phyloP scores from a whole-genome alignment of 495 filamentous ascomycete genomes.

The Aspergillus heteromorphus region DNA sequence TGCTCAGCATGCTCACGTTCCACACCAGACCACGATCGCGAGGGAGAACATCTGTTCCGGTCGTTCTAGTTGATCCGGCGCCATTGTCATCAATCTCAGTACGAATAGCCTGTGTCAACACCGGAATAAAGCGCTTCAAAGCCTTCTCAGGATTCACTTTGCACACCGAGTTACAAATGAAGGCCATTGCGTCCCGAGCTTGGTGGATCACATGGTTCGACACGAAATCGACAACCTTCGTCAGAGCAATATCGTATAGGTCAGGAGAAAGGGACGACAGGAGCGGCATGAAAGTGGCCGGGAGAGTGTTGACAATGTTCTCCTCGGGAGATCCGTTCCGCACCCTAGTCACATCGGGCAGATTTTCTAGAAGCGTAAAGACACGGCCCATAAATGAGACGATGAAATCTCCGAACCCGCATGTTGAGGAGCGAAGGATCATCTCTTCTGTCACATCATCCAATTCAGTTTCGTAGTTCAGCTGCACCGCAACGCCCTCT shows the following conservation, averaged over 20 bases:
- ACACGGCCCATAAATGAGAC: constrained; percentile 86
- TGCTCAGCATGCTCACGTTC: constrained; percentile 96
- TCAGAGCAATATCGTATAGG: constrained; percentile 83
- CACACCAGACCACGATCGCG: constrained; percentile 90
- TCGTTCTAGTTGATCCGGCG: constrained; percentile 90
- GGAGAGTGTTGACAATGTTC: constrained; percentile 92
- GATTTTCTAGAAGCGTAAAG: constrained; percentile 90
- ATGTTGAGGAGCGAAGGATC: constrained; percentile 93
- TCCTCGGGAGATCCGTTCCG: constrained; percentile 91
- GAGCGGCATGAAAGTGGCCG: constrained; percentile 84
- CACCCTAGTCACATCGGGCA: constrained; percentile 82
- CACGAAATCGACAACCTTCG: constrained; percentile 91
- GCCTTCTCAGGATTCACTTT: constrained; percentile 92
- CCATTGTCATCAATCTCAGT: constrained; percentile 97
- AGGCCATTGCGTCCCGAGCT: constrained; percentile 96
- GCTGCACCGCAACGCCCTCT: constrained; percentile 73
- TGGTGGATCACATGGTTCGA: constrained; percentile 95
- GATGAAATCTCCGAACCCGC: constrained; percentile 87
- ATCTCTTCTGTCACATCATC: constrained; percentile 80
- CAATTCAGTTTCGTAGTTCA: constrained; percentile 80
- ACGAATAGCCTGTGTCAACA: constrained; percentile 83
- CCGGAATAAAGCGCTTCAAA: constrained; percentile 81
- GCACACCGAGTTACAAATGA: constrained; percentile 92
- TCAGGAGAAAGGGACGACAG: constrained; percentile 90
- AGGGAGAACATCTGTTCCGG: constrained; percentile 87